Evolutionary conservation across 2,329 filamentous ascomycete species (phyloP).

Genomic region (Clathrospora elynae): DNA sequence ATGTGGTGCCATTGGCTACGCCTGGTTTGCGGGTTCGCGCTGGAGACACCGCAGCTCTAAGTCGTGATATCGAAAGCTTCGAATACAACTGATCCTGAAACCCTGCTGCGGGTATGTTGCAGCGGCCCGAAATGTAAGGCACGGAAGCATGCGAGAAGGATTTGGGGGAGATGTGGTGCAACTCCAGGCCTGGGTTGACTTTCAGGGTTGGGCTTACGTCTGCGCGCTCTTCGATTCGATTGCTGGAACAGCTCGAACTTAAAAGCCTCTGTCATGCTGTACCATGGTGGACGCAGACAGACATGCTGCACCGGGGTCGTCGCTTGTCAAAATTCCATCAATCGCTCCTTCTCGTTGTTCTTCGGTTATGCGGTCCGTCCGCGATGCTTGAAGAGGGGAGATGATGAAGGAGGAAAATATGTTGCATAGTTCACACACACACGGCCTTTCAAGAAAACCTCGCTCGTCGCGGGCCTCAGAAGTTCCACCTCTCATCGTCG

Average conservation of each 20-base stretch:
- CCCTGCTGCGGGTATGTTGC: slow-evolving; percentile 19
- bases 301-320: slow-evolving; percentile 1
- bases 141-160: slow-evolving; percentile 20
- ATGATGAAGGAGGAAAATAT: slow-evolving; percentile 9
- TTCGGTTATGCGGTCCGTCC: slow-evolving; percentile 1
- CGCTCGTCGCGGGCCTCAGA: slow-evolving; percentile 15
- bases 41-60: slow-evolving; percentile 21
- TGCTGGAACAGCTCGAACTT: neutral
- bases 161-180: slow-evolving; percentile 12
- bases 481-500: slow-evolving; percentile 29
- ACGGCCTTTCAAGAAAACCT: slow-evolving; percentile 11
- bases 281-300: slow-evolving; percentile 6
- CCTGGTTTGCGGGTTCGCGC: slow-evolving; percentile 16
- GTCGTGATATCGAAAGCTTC: slow-evolving; percentile 18
- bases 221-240: slow-evolving; percentile 1
- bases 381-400: slow-evolving; percentile 2
- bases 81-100: slow-evolving; percentile 19
- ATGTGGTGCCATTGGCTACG: slow-evolving; percentile 25
- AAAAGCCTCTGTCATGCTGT: neutral
- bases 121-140: slow-evolving; percentile 21
- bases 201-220: neutral
- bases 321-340: slow-evolving; percentile 5
- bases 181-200: slow-evolving; percentile 4
- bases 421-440: slow-evolving; percentile 10
- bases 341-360: slow-evolving; percentile 8